phyloP scores from a whole-genome alignment of 768 basidiomycete species.

The Cyclocybe cylindracea region DNA sequence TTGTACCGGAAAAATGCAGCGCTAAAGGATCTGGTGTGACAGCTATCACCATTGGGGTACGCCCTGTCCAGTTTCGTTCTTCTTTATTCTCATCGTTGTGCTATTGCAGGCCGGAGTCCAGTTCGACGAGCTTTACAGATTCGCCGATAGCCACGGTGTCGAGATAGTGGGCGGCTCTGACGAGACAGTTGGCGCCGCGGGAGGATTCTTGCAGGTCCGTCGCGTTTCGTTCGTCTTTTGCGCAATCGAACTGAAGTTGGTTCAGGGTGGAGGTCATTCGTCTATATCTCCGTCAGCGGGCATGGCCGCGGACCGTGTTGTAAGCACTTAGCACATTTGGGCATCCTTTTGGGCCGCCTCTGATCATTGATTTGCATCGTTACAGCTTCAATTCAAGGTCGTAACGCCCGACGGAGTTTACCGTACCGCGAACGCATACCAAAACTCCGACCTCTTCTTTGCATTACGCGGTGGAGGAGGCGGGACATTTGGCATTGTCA shows the following conservation, averaged over 20 bases:
- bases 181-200: slow-evolving; percentile 38
- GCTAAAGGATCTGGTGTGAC: slow-evolving; percentile 3
- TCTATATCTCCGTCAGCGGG: slow-evolving; percentile 42
- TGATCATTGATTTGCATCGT: not conserved
- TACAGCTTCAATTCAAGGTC: slow-evolving; percentile 45
- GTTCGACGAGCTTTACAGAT: slow-evolving; percentile 42
- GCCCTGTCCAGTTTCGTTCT: slow-evolving; percentile 1
- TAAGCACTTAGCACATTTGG: slow-evolving; percentile 16
- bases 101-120: slow-evolving; percentile 42
- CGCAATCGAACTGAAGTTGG: not conserved
- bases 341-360: no score
- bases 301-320: slow-evolving; percentile 46
- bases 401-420: slow-evolving; percentile 51
- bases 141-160: slow-evolving; percentile 42
- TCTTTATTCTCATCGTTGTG: not conserved
- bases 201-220: slow-evolving; percentile 36
- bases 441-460: slow-evolving; percentile 53
- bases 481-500: slow-evolving; percentile 18
- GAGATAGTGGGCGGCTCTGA: slow-evolving; percentile 47
- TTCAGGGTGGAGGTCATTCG: slow-evolving; percentile 43
- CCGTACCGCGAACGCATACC: slow-evolving; percentile 44
- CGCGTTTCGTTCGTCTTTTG: not conserved
- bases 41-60: slow-evolving; percentile 38
- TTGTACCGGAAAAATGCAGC: slow-evolving; percentile 35
- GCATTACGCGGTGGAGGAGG: slow-evolving; percentile 41